A percentile compares a stretch with the other conserved stretches of the same genome.
Evolutionary conservation across 345 rosid genomes (phyloP).

Genomic region (Aurinia saxatilis): DNA sequence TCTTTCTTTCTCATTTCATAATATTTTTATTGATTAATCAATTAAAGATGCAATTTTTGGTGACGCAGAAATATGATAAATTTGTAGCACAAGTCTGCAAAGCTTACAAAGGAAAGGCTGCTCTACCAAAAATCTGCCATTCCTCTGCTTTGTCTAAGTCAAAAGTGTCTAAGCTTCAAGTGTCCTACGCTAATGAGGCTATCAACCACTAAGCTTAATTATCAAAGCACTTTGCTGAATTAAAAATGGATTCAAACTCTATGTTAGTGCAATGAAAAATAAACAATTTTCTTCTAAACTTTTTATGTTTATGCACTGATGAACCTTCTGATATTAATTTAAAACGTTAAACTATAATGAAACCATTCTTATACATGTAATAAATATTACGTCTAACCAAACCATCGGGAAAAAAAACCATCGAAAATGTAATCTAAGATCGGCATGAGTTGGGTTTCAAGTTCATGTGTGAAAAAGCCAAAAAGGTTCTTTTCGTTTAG

Average conservation of each 20-base stretch:
- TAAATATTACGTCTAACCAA: too few relatives aligned
- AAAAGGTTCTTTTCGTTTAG: too few relatives aligned
- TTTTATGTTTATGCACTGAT: neutral
- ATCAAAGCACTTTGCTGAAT: neutral
- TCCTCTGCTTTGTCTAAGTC: neutral
- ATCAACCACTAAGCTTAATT: neutral
- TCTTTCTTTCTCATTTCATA: neutral
- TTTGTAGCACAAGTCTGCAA: conserved; percentile 19
- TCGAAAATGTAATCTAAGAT: too few relatives aligned
- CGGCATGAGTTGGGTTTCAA: too few relatives aligned
- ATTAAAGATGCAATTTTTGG: neutral
- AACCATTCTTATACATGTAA: neutral
- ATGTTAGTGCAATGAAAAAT: neutral
- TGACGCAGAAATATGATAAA: neutral
- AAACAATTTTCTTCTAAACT: neutral
- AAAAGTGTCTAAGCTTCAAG: neutral
- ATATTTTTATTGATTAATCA: neutral
- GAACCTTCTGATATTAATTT: neutral
- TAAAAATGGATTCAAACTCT: neutral
- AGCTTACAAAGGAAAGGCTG: conserved; percentile 16
- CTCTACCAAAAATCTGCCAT: conserved; percentile 8
- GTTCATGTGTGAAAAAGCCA: too few relatives aligned
- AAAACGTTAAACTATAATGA: neutral
- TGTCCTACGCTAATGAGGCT: conserved; percentile 1
- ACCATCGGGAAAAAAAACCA: too few relatives aligned